Evolutionary conservation across 208 protist species (phyloP).

Genomic region (Perkinsela sp.): DNA sequence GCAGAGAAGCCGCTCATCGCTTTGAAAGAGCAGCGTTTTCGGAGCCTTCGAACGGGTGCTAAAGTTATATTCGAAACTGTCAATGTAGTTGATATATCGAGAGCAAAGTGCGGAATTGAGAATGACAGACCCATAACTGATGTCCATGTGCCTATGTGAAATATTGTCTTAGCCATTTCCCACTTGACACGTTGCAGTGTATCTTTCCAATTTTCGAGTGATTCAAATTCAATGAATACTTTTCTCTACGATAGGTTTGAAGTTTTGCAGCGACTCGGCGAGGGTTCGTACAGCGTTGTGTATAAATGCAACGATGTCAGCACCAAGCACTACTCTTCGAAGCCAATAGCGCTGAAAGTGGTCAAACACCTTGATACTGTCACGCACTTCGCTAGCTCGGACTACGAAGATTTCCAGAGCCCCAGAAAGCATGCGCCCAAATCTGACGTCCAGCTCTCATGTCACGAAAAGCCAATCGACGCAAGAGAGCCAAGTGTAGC

Average conservation of each 20-base stretch:
- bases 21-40: background rate
- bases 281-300: conserved; percentile 84
- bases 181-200: too few relatives aligned
- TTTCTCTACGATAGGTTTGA: too few relatives aligned
- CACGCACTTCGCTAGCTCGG: background rate
- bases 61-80: background rate
- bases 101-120: too few relatives aligned
- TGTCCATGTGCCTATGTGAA: too few relatives aligned
- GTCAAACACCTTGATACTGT: background rate
- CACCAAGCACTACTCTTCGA: conserved; percentile 13
- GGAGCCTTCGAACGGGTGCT: background rate
- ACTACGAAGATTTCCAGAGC: background rate
- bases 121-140: too few relatives aligned
- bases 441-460: too few relatives aligned
- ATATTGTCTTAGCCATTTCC: too few relatives aligned
- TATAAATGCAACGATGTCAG: conserved; percentile 65
- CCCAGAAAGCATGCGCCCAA: background rate
- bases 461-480: too few relatives aligned
- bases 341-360: background rate
- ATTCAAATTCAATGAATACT: too few relatives aligned
- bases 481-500: background rate
- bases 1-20: background rate
- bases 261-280: conserved; percentile 75
- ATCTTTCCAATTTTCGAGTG: too few relatives aligned
- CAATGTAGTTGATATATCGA: too few relatives aligned